A percentile compares a stretch with the other conserved stretches of the same genome.
Evolutionary conservation across 441 rosid genomes (phyloP).

Genomic region (Flueggea neowawraea): DNA sequence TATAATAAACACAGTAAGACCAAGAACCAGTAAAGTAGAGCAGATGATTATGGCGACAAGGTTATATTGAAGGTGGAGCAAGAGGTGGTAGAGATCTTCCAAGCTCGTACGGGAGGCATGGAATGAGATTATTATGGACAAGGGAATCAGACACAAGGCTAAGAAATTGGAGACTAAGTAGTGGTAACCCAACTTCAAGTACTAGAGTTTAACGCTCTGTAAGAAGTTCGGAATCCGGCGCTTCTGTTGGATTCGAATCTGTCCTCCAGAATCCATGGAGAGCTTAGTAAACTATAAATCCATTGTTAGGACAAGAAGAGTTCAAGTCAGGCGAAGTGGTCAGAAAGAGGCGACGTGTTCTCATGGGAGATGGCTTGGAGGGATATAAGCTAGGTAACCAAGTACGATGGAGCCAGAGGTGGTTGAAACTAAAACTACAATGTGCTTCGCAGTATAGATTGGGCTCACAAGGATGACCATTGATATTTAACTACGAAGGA

Average conservation of each 20-base stretch:
- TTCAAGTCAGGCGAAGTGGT: no score
- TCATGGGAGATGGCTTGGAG: no score
- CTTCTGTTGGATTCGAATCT: conserved; percentile 53
- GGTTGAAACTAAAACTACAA: no score
- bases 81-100: conserved; percentile 46
- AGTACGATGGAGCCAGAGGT: no score
- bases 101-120: conserved; percentile 45
- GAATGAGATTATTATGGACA: conserved; percentile 40
- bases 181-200: conserved; percentile 71
- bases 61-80: conserved; percentile 64
- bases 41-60: conserved; percentile 44
- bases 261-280: conserved; percentile 18
- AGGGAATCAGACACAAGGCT: conserved; percentile 50
- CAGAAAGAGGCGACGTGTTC: no score
- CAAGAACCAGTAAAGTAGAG: conserved; percentile 49
- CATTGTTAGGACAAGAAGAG: no score
- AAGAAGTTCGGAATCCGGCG: conserved; percentile 65
- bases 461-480: no score
- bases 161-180: conserved; percentile 56
- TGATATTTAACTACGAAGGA: no score
- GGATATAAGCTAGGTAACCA: no score
- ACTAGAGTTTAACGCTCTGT: conserved; percentile 78
- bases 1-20: conserved; percentile 51
- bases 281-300: no score
- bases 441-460: no score